These are phyloP conservation scores for Malus hybrid DNA, from an alignment of 331 rosid genomes.

Conservation along the genomic window DNA sequence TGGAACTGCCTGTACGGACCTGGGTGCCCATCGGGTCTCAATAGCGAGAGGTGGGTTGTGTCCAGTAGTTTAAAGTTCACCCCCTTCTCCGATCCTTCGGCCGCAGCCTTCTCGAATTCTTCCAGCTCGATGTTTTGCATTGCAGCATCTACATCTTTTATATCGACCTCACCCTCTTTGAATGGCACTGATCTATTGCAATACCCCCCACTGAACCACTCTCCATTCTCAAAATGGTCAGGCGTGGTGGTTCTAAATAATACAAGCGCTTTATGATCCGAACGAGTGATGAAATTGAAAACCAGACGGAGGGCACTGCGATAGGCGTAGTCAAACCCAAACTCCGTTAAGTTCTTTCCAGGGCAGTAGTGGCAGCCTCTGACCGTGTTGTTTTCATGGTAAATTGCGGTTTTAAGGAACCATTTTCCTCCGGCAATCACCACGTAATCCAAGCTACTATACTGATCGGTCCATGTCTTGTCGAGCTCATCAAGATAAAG, in stretches of 20 bases:
- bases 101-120: slow-evolving; percentile 41
- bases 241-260: slow-evolving; percentile 76
- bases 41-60: slow-evolving; percentile 52
- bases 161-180: slow-evolving; percentile 50
- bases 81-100: slow-evolving; percentile 12
- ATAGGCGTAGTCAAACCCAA: slow-evolving; percentile 59
- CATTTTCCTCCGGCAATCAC: slow-evolving; percentile 82
- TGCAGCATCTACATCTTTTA: slow-evolving; percentile 32
- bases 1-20: slow-evolving; percentile 79
- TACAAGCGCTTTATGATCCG: slow-evolving; percentile 42
- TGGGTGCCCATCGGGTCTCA: slow-evolving; percentile 96
- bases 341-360: slow-evolving; percentile 60
- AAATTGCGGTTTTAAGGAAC: slow-evolving; percentile 72
- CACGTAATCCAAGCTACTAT: slow-evolving; percentile 36
- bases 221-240: slow-evolving; percentile 88
- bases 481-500: slow-evolving; percentile 61
- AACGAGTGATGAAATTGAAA: slow-evolving; percentile 31
- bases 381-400: slow-evolving; percentile 41
- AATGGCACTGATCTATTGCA: slow-evolving; percentile 78
- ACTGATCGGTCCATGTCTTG: slow-evolving; percentile 47
- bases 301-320: slow-evolving; percentile 36
- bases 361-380: slow-evolving; percentile 67
- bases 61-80: slow-evolving; percentile 50
- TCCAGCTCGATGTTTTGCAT: slow-evolving; percentile 65
- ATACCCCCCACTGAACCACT: slow-evolving; percentile 91